phyloP scores from a whole-genome alignment of 768 basidiomycete genomes.

The Suillus luteus region DNA sequence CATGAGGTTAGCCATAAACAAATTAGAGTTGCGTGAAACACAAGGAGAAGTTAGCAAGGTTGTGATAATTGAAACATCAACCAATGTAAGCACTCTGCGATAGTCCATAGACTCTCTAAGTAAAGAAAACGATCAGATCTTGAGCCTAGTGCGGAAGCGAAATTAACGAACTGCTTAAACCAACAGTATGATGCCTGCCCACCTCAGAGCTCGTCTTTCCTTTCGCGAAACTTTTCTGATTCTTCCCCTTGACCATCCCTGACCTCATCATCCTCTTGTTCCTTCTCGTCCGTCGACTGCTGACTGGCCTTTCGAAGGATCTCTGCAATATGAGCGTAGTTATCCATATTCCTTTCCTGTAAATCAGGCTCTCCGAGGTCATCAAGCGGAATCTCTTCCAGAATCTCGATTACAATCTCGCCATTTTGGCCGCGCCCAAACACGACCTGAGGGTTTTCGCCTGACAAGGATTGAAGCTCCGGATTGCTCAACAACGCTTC shows the following conservation, averaged over 20 bases:
- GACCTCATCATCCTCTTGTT: constrained; percentile 25
- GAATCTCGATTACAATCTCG: constrained; percentile 44
- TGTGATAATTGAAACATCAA: neutral
- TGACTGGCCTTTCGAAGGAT: constrained; percentile 55
- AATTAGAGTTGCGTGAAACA: neutral
- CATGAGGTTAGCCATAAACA: neutral
- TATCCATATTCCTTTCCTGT: constrained; percentile 37
- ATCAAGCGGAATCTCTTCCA: constrained; percentile 46
- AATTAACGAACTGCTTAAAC: constrained; percentile 2
- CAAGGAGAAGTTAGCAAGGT: neutral
- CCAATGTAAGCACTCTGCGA: neutral
- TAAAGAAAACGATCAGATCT: constrained; percentile 13
- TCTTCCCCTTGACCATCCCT: constrained; percentile 34
- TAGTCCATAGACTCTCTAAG: constrained; percentile 1
- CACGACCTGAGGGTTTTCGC: constrained; percentile 39
- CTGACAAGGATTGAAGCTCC: constrained; percentile 30
- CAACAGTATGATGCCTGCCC: constrained; percentile 15
- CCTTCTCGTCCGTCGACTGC: constrained; percentile 37
- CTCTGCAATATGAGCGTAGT: constrained; percentile 48
- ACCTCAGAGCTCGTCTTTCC: constrained; percentile 36
- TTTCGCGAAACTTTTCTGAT: constrained; percentile 32
- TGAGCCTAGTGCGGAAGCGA: neutral
- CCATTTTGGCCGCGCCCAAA: constrained; percentile 45
- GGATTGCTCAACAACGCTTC: constrained; percentile 33
- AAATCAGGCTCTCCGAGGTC: constrained; percentile 23